These are phyloP conservation scores for Graphiopsis chlorocephala DNA, from an alignment of 2,329 filamentous ascomycete species.

Conservation along the genomic window DNA sequence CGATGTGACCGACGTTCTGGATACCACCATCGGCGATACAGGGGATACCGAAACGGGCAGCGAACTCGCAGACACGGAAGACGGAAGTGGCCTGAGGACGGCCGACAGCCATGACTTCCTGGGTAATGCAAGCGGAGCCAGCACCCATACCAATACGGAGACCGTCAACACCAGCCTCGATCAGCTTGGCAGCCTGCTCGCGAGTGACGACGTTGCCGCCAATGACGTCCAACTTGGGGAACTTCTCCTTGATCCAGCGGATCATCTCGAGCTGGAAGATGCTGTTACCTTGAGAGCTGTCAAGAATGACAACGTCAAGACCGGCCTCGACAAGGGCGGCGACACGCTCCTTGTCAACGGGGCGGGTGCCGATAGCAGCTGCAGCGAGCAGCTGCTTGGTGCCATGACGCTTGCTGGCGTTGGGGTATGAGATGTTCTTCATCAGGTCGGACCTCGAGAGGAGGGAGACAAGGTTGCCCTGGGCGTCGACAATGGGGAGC, in stretches of 20 bases:
- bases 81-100: conserved; percentile 93
- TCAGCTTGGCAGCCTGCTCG: conserved; percentile 88
- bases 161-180: conserved; percentile 91
- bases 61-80: conserved; percentile 84
- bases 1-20: conserved; percentile 97
- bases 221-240: conserved; percentile 86
- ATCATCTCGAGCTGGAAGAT: conserved; percentile 99
- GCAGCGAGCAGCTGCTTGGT: conserved; percentile 97
- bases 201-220: conserved; percentile 98
- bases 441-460: conserved; percentile 93
- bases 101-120: conserved; percentile 99
- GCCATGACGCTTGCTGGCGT: conserved; percentile 91
- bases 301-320: conserved; percentile 89
- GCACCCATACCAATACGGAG: conserved; percentile 98
- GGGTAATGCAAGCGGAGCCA: conserved; percentile 96
- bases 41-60: conserved; percentile 88
- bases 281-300: conserved; percentile 96
- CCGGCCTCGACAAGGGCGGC: conserved; percentile 89
- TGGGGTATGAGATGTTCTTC: conserved; percentile 96
- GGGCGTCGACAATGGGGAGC: conserved; percentile 50
- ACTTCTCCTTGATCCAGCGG: conserved; percentile 87
- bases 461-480: conserved; percentile 66
- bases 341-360: conserved; percentile 85
- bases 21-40: conserved; percentile 98
- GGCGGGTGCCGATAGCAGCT: conserved; percentile 90